phyloP scores from a whole-genome alignment of 495 filamentous ascomycete genomes.

The Penicillium antarcticum region DNA sequence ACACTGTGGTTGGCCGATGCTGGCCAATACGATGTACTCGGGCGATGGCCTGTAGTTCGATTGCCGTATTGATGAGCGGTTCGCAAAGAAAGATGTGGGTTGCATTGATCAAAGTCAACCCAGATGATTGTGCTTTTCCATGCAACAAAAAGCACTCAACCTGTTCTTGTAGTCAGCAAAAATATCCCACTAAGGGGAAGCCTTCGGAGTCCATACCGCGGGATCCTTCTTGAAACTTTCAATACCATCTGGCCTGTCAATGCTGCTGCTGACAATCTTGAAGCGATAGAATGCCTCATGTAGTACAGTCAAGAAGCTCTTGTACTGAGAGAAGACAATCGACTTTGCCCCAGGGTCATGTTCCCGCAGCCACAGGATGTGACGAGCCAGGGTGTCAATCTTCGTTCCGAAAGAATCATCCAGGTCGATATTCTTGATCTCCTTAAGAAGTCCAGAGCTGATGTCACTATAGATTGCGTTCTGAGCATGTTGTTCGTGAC shows the following conservation, averaged over 20 bases:
- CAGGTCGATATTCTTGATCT: constrained; percentile 82
- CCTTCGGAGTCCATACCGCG: constrained; percentile 30
- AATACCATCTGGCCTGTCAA: constrained; percentile 62
- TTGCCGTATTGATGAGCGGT: constrained; percentile 84
- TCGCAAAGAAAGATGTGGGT: constrained; percentile 95
- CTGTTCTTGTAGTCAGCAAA: constrained; percentile 18
- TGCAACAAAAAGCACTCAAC: constrained; percentile 86
- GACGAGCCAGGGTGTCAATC: constrained; percentile 76
- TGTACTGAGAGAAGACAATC: constrained; percentile 86
- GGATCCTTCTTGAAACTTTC: constrained; percentile 73
- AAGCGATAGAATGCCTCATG: constrained; percentile 61
- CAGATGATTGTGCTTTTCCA: constrained; percentile 81
- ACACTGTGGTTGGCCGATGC: constrained; percentile 81
- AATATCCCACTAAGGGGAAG: not conserved
- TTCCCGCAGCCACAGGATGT: constrained; percentile 78
- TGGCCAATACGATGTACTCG: constrained; percentile 94
- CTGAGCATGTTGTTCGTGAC: constrained; percentile 26
- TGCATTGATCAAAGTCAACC: constrained; percentile 86
- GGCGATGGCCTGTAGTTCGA: constrained; percentile 91
- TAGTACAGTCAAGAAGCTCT: constrained; percentile 75
- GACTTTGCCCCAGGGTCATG: constrained; percentile 87
- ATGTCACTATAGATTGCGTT: constrained; percentile 76
- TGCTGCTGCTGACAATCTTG: constrained; percentile 66
- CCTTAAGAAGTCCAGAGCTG: constrained; percentile 60
- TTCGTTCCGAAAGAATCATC: constrained; percentile 79